Conservation (phyloP, 345 rosid species). For the Citrus inodora region DNA sequence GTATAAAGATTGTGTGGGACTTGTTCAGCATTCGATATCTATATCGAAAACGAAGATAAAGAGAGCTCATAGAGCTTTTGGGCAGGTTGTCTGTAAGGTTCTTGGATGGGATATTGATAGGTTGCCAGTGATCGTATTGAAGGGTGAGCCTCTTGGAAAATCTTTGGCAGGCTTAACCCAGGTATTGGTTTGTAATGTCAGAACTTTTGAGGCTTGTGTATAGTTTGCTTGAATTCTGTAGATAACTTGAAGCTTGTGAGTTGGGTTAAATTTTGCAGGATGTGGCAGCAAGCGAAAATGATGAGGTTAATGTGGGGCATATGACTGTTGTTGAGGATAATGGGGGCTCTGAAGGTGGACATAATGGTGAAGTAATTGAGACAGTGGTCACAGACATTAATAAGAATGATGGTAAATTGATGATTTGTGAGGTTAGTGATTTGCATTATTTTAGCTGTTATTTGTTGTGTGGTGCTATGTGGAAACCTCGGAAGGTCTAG, state of each 20-base stretch:
- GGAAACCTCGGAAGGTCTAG: background rate
- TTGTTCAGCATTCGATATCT: conserved; percentile 56
- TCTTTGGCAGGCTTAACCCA: conserved; percentile 11
- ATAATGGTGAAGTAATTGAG: conserved; percentile 10
- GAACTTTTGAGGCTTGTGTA: background rate
- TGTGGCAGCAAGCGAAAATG: conserved; percentile 3
- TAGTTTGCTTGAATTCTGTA: background rate
- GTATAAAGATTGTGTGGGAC: conserved; percentile 55
- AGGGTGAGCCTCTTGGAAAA: conserved; percentile 36
- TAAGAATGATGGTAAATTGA: conserved; percentile 2
- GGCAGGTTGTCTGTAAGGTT: conserved; percentile 48
- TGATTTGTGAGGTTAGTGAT: conserved; percentile 15
- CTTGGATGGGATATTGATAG: conserved; percentile 51
- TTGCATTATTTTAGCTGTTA: background rate
- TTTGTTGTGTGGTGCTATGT: background rate
- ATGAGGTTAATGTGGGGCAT: conserved; percentile 6
- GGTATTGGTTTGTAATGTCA: conserved; percentile 11
- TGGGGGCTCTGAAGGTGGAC: conserved; percentile 2
- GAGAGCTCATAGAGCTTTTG: conserved; percentile 47
- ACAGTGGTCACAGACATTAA: background rate
- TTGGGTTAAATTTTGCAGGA: conserved; percentile 8
- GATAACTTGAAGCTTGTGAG: background rate
- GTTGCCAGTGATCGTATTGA: conserved; percentile 37
- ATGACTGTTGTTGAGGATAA: background rate
- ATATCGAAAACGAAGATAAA: conserved; percentile 40